Evolutionary conservation across 2,329 filamentous ascomycete genomes (phyloP).

Genomic region (Didymella lethalis): DNA sequence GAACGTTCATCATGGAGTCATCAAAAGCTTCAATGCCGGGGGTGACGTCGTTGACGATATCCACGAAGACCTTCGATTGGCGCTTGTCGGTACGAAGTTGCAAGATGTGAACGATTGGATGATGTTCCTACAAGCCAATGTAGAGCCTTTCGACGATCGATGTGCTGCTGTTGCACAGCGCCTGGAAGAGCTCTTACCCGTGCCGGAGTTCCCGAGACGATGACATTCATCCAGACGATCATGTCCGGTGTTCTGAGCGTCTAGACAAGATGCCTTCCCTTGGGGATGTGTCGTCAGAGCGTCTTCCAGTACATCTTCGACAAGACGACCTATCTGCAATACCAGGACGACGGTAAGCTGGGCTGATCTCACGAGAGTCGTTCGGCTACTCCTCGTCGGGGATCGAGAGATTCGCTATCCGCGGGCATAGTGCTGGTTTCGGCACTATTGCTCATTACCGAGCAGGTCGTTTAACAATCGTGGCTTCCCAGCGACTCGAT

Average conservation of each 20-base stretch:
- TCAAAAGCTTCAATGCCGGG: constrained; percentile 55
- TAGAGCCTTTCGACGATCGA: constrained; percentile 27
- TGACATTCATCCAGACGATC: neutral
- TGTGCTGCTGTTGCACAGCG: constrained; percentile 26
- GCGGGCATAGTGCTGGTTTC: neutral
- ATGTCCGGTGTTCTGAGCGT: neutral
- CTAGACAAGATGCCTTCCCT: neutral
- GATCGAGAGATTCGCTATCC: neutral
- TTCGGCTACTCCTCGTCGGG: neutral
- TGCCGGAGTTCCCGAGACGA: constrained; percentile 26
- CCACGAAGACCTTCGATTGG: constrained; percentile 28
- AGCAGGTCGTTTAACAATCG: neutral
- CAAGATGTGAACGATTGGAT: constrained; percentile 59
- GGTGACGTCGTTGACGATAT: constrained; percentile 6
- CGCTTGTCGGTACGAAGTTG: constrained; percentile 52
- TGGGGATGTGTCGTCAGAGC: neutral
- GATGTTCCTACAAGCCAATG: constrained; percentile 27
- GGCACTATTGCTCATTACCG: neutral
- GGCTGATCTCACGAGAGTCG: neutral
- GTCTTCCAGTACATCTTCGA: neutral
- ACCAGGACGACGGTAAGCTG: neutral
- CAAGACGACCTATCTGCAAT: neutral
- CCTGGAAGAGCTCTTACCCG: constrained; percentile 33
- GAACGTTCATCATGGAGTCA: constrained; percentile 63
- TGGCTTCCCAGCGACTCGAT: neutral